Conservation (phyloP, 805 yeast genomes). For the Metschnikowia noctiluminum region DNA sequence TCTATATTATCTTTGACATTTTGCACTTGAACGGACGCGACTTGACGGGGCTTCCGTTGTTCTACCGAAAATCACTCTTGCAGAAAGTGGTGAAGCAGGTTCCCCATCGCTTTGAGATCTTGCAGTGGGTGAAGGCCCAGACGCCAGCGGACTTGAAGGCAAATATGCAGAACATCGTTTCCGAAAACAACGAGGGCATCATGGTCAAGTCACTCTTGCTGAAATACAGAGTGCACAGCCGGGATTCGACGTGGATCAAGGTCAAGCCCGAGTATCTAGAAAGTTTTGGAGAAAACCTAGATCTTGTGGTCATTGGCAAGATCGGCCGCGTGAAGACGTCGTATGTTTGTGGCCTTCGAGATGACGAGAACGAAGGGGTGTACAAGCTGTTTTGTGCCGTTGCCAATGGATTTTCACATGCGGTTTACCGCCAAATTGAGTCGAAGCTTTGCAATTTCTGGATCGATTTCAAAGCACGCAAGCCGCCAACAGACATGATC, state of each 20-base stretch:
- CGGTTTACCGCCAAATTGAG: conserved; percentile 59
- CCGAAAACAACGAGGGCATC: conserved; percentile 73
- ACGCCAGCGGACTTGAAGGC: conserved; percentile 51
- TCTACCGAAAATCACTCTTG: conserved; percentile 54
- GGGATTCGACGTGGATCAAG: conserved; percentile 75
- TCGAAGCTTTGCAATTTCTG: conserved; percentile 58
- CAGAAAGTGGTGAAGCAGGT: conserved; percentile 42
- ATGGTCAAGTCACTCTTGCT: conserved; percentile 65
- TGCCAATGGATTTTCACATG: conserved; percentile 76
- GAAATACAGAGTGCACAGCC: conserved; percentile 56
- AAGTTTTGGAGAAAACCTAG: conserved; percentile 84
- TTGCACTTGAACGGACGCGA: conserved; percentile 65
- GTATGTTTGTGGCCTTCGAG: conserved; percentile 69
- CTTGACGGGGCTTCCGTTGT: conserved; percentile 51
- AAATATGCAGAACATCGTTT: conserved; percentile 57
- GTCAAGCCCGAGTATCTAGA: conserved; percentile 88
- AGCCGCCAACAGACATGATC: conserved; percentile 32
- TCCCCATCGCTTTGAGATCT: conserved; percentile 48
- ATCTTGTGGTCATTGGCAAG: conserved; percentile 73
- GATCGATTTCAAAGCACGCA: conserved; percentile 37
- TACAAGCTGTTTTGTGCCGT: conserved; percentile 72
- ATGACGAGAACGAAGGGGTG: conserved; percentile 34
- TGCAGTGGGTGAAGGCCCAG: conserved; percentile 37
- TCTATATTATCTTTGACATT: conserved; percentile 69
- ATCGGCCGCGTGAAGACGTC: conserved; percentile 69